Conservation (phyloP, 73 alveolate genomes). For the Loxodes magnus region DNA sequence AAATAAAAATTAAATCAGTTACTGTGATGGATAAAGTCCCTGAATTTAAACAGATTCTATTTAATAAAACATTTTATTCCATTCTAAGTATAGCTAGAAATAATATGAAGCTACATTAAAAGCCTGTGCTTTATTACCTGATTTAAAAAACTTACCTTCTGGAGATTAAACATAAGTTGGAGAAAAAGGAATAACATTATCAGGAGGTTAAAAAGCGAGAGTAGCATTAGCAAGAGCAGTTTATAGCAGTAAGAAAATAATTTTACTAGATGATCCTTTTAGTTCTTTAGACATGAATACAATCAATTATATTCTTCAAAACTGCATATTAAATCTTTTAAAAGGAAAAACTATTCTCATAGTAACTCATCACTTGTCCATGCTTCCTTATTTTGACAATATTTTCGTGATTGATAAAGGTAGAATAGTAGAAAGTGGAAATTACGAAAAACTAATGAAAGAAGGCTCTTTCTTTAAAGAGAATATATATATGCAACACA, state of each 20-base stretch:
- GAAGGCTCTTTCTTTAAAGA: neutral
- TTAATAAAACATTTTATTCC: conserved; percentile 31
- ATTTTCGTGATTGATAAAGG: conserved; percentile 8
- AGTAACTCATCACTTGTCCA: conserved; percentile 19
- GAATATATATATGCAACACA: no score
- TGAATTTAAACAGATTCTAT: conserved; percentile 35
- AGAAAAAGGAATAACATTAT: conserved; percentile 55
- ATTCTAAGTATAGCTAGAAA: conserved; percentile 19
- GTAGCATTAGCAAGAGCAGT: conserved; percentile 28
- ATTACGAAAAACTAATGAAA: neutral
- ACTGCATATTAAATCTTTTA: conserved; percentile 2
- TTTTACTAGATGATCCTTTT: conserved; percentile 84
- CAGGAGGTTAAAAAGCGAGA: conserved; percentile 66
- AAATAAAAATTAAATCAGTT: no score
- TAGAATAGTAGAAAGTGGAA: neutral
- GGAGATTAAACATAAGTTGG: conserved; percentile 69
- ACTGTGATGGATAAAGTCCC: conserved; percentile 31
- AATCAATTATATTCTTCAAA: conserved; percentile 7
- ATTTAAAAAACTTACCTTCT: conserved; percentile 39
- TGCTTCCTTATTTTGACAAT: conserved; percentile 13
- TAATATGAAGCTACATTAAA: conserved; percentile 25
- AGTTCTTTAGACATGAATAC: conserved; percentile 63
- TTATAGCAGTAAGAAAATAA: conserved; percentile 34
- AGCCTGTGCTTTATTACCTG: conserved; percentile 34
- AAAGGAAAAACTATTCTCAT: conserved; percentile 15